phyloP scores from a whole-genome alignment of 768 basidiomycete genomes.

The Pisolithus orientalis region DNA sequence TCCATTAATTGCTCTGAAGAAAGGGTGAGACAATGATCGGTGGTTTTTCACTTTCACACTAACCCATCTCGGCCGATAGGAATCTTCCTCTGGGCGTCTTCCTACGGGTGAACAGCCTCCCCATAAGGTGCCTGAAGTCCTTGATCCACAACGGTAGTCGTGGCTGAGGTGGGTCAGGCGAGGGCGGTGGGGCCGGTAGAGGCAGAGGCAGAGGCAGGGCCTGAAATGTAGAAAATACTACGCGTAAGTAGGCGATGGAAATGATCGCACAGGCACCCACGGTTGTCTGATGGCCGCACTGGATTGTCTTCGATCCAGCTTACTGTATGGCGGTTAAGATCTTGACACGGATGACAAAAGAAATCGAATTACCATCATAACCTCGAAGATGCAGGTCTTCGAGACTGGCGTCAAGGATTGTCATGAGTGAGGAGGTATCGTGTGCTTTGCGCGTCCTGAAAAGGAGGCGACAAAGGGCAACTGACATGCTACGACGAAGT shows the following conservation, averaged over 20 bases:
- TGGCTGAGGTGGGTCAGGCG: background rate
- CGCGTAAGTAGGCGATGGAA: too few relatives aligned
- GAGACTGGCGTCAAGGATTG: slow-evolving; percentile 85
- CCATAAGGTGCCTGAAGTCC: background rate
- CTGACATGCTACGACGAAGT: slow-evolving; percentile 55
- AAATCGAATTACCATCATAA: slow-evolving; percentile 55
- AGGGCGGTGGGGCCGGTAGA: background rate
- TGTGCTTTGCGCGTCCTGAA: slow-evolving; percentile 72
- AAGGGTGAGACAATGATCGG: background rate
- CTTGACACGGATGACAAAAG: background rate
- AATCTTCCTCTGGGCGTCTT: background rate
- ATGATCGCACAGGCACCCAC: too few relatives aligned
- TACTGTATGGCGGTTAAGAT: slow-evolving; percentile 1
- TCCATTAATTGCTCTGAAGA: background rate
- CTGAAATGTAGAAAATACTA: too few relatives aligned
- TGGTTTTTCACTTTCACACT: background rate
- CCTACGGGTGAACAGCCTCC: background rate
- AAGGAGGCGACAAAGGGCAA: slow-evolving; percentile 67
- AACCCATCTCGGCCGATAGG: background rate
- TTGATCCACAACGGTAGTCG: background rate
- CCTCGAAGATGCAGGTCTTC: slow-evolving; percentile 70
- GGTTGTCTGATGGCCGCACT: background rate
- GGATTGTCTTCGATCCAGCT: slow-evolving; percentile 1
- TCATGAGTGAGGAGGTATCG: slow-evolving; percentile 83
- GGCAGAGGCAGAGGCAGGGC: too few relatives aligned